Conservation (phyloP, 768 basidiomycete genomes). For the Termitomyces sp. region DNA sequence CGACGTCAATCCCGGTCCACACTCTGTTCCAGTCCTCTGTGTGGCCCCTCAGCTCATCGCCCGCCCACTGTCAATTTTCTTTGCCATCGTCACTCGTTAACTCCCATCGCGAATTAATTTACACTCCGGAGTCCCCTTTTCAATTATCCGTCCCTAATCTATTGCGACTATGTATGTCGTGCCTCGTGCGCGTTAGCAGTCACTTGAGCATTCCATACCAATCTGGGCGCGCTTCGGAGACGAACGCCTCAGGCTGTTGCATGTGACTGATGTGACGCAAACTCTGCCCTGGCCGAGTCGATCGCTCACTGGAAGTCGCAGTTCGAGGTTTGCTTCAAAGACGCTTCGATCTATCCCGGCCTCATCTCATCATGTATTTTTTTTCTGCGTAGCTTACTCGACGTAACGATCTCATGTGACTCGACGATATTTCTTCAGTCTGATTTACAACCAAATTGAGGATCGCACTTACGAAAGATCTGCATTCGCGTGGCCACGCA, state of each 20-base stretch:
- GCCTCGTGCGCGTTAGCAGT: not conserved
- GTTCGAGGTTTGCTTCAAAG: not conserved
- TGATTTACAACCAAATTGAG: not conserved
- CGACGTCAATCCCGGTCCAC: constrained; percentile 14
- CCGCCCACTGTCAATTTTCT: not conserved
- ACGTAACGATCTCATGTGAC: too few relatives aligned
- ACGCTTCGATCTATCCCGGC: not conserved
- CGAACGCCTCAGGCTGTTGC: not conserved
- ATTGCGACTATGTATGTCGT: not conserved
- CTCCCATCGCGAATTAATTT: not conserved
- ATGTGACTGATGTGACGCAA: constrained; percentile 7
- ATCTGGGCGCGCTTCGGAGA: constrained; percentile 1
- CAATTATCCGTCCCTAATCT: not conserved
- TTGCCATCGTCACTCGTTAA: not conserved
- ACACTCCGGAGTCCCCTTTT: not conserved
- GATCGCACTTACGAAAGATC: not conserved
- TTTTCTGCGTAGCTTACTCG: not conserved
- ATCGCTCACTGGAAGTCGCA: not conserved
- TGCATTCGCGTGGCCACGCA: not conserved
- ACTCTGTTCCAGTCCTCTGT: not conserved
- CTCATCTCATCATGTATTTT: not conserved
- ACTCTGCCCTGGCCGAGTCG: not conserved
- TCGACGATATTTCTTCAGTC: too few relatives aligned
- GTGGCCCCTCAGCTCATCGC: not conserved
- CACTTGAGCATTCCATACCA: constrained; percentile 1